A percentile compares a stretch with the other conserved stretches of the same genome.
Conservation (phyloP, 2,329 filamentous ascomycete species). For the Phoma sp. region DNA sequence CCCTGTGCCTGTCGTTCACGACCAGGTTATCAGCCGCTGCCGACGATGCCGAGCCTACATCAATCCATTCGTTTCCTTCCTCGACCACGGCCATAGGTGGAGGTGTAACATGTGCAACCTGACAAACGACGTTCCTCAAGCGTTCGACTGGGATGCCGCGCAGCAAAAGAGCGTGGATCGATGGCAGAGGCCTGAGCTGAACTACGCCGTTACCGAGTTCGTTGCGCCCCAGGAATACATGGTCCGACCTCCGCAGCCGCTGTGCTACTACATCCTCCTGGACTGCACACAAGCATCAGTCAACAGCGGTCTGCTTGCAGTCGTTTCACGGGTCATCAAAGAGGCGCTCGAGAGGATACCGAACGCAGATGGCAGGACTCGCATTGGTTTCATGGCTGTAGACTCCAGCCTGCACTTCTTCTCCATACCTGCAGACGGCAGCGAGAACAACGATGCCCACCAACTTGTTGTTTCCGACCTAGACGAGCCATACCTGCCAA, state of each 20-base stretch:
- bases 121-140: conserved; percentile 98
- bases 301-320: conserved; percentile 82
- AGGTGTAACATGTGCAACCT: conserved; percentile 99
- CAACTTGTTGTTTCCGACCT: conserved; percentile 96
- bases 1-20: conserved; percentile 86
- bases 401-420: conserved; percentile 97
- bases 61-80: conserved; percentile 62
- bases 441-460: conserved; percentile 81
- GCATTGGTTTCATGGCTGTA: conserved; percentile 92
- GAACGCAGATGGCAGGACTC: conserved; percentile 92
- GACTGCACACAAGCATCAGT: conserved; percentile 67
- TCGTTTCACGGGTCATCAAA: conserved; percentile 88
- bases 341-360: conserved; percentile 96
- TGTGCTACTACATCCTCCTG: conserved; percentile 38
- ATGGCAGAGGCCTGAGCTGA: conserved; percentile 90
- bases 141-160: conserved; percentile 96
- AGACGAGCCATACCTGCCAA: conserved; percentile 94
- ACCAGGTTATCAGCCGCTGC: conserved; percentile 97
- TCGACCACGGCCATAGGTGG: conserved; percentile 97
- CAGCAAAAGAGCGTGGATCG: conserved; percentile 86
- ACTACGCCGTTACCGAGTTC: conserved; percentile 96
- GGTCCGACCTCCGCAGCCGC: conserved; percentile 93
- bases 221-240: conserved; percentile 99
- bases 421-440: conserved; percentile 85
- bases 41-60: conserved; percentile 88